Conservation (phyloP, 1,284 basidiomycete species). For the Ganoderma lucidum region DNA sequence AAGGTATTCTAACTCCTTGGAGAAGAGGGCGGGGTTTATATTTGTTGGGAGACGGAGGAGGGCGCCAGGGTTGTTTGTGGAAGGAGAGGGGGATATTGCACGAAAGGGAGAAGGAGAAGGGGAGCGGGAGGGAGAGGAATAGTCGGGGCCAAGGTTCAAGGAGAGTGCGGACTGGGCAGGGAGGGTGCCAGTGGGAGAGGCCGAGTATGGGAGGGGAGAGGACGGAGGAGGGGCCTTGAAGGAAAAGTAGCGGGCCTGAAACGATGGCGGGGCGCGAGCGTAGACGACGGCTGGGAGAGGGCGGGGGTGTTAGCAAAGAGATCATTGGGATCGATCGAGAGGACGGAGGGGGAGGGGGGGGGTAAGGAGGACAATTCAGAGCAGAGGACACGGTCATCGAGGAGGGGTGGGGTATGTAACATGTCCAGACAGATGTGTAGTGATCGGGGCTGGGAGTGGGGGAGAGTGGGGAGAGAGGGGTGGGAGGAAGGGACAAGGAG, state of each 20-base stretch:
- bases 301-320: slow-evolving; percentile 6
- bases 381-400: not conserved
- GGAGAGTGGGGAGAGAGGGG: not conserved
- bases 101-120: slow-evolving; percentile 58
- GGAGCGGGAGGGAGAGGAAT: slow-evolving; percentile 56
- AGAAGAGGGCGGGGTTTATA: slow-evolving; percentile 80
- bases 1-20: slow-evolving; percentile 89
- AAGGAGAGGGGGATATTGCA: slow-evolving; percentile 53
- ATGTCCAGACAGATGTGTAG: not conserved
- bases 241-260: slow-evolving; percentile 86
- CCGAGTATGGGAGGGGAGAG: slow-evolving; percentile 64
- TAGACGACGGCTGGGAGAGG: slow-evolving; percentile 83
- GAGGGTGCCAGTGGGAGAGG: slow-evolving; percentile 56
- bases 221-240: slow-evolving; percentile 64
- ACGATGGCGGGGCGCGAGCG: slow-evolving; percentile 88
- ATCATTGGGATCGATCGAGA: slow-evolving; percentile 14
- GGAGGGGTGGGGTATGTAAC: not conserved
- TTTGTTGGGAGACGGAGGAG: slow-evolving; percentile 67
- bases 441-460: not conserved
- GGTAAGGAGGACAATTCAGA: not conserved
- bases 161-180: slow-evolving; percentile 71
- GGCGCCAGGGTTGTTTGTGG: slow-evolving; percentile 47
- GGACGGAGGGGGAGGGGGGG: not conserved
- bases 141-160: slow-evolving; percentile 58
- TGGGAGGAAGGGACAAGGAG: not conserved